Evolutionary conservation across 768 basidiomycete genomes (phyloP).

Genomic region (Strobilomyces confusus): DNA sequence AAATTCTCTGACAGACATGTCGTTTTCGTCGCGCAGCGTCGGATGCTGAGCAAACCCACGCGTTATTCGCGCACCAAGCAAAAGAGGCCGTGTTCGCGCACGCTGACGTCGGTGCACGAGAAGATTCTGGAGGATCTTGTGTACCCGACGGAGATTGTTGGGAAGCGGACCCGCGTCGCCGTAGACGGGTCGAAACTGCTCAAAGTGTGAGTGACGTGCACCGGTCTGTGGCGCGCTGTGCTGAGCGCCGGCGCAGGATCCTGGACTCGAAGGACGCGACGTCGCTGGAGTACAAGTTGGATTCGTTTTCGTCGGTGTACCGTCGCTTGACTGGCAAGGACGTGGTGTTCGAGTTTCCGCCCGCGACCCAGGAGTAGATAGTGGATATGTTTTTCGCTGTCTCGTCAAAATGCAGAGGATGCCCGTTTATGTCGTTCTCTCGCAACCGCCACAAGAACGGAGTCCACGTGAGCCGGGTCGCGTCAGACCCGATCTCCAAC

Average conservation of each 20-base stretch:
- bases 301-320: slow-evolving; percentile 98
- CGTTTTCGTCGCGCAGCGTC: slow-evolving; percentile 97
- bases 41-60: slow-evolving; percentile 96
- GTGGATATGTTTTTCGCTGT: slow-evolving; percentile 27
- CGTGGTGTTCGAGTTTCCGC: slow-evolving; percentile 90
- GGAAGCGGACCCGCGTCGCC: slow-evolving; percentile 92
- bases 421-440: slow-evolving; percentile 31
- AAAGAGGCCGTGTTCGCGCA: slow-evolving; percentile 95
- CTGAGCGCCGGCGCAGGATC: slow-evolving; percentile 52
- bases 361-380: slow-evolving; percentile 62
- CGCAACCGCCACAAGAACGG: slow-evolving; percentile 19
- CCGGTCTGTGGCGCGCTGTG: slow-evolving; percentile 8
- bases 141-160: slow-evolving; percentile 97
- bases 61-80: slow-evolving; percentile 90
- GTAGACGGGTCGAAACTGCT: slow-evolving; percentile 93
- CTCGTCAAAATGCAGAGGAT: slow-evolving; percentile 35
- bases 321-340: slow-evolving; percentile 95
- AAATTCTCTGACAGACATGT: slow-evolving; percentile 99
- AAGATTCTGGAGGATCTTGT: slow-evolving; percentile 99
- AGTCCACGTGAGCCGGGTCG: slow-evolving; percentile 22
- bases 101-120: slow-evolving; percentile 96
- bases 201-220: slow-evolving; percentile 78
- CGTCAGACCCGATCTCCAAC: slow-evolving; percentile 30
- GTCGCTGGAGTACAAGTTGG: slow-evolving; percentile 99
- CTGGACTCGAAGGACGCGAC: slow-evolving; percentile 98